phyloP scores from a whole-genome alignment of 2,329 filamentous ascomycete genomes.

The Malbranchea zuffiana region DNA sequence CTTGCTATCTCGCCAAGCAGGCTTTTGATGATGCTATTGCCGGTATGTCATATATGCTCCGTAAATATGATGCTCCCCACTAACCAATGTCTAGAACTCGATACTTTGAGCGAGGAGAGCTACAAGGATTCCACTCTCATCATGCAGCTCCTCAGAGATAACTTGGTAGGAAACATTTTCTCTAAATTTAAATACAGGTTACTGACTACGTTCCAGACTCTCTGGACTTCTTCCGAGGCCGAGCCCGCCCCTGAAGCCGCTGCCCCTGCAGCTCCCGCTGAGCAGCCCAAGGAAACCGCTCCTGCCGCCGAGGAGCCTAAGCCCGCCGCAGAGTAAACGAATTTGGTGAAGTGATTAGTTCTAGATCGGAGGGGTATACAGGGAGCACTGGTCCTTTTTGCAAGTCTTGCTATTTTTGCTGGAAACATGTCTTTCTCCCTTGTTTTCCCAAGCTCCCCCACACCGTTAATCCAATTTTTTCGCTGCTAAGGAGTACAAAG shows the following conservation, averaged over 20 bases:
- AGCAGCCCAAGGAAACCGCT: conserved; percentile 33
- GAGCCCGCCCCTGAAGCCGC: conserved; percentile 57
- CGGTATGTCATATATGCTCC: conserved; percentile 40
- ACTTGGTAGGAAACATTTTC: conserved; percentile 54
- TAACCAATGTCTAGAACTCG: conserved; percentile 56
- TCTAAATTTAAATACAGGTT: not conserved
- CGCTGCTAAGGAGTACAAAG: too few species aligned
- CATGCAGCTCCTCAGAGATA: conserved; percentile 97
- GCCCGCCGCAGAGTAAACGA: conserved; percentile 35
- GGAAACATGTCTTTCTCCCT: conserved; percentile 10
- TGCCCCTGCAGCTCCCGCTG: conserved; percentile 23
- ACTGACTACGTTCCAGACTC: conserved; percentile 52
- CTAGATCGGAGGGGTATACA: conserved; percentile 16
- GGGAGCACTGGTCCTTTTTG: conserved; percentile 10
- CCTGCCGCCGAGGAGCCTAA: conserved; percentile 31
- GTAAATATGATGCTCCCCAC: not conserved
- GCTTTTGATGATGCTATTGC: conserved; percentile 96
- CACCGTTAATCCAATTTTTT: too few species aligned
- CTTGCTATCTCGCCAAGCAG: conserved; percentile 94
- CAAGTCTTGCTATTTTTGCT: conserved; percentile 10
- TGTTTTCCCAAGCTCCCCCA: conserved; percentile 8
- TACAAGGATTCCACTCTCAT: conserved; percentile 99
- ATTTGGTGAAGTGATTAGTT: conserved; percentile 22
- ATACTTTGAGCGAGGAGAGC: conserved; percentile 94
- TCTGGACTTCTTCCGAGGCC: conserved; percentile 98